Evolutionary conservation across 805 yeast genomes (phyloP).

Genomic region (Cyberlindnera maritima): DNA sequence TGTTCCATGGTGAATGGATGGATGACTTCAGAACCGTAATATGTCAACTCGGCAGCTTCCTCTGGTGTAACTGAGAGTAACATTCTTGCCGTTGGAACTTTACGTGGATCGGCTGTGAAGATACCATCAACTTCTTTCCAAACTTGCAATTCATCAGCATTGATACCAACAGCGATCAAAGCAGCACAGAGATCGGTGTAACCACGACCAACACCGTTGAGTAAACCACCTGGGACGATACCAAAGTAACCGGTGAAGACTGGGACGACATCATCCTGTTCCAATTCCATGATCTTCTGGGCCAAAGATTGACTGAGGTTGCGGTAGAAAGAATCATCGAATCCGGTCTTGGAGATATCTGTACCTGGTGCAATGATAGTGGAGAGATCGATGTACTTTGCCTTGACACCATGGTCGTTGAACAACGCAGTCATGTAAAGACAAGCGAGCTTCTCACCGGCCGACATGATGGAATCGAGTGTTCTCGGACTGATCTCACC

Average conservation of each 20-base stretch:
- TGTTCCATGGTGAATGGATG: conserved; percentile 99
- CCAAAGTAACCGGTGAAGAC: conserved; percentile 97
- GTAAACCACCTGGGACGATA: conserved; percentile 89
- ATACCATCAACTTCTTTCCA: conserved; percentile 99
- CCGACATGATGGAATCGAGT: conserved; percentile 83
- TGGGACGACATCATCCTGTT: conserved; percentile 55
- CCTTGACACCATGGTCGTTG: conserved; percentile 76
- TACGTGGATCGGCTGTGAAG: conserved; percentile 97
- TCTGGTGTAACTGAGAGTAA: conserved; percentile 92
- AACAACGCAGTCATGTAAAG: conserved; percentile 82
- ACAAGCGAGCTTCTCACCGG: conserved; percentile 93
- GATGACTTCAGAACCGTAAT: conserved; percentile 96
- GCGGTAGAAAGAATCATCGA: conserved; percentile 66
- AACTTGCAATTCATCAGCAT: conserved; percentile 91
- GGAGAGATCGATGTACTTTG: conserved; percentile 78
- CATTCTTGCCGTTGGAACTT: conserved; percentile 85
- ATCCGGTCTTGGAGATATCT: conserved; percentile 49
- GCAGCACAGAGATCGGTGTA: conserved; percentile 98
- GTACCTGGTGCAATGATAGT: conserved; percentile 63
- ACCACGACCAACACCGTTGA: conserved; percentile 94
- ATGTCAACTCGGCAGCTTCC: conserved; percentile 97
- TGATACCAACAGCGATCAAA: conserved; percentile 85
- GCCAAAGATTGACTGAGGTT: conserved; percentile 53
- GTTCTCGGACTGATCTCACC: conserved; percentile 92
- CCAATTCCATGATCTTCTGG: conserved; percentile 42